Conservation (phyloP, 2,329 filamentous ascomycete species). For the Fusarium phyllophilum region DNA sequence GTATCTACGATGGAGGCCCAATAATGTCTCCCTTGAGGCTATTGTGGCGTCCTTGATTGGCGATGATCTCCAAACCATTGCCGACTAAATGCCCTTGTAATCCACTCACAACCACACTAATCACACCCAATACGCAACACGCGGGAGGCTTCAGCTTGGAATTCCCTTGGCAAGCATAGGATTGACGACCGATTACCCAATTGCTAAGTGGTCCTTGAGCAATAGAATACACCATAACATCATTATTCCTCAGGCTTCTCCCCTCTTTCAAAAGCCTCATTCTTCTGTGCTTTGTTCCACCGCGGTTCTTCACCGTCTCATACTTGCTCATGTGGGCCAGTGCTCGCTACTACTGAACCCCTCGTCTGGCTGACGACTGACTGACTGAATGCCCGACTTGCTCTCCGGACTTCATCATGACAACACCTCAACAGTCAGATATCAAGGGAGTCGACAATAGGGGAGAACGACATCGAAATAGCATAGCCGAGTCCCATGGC, state of each 20-base stretch:
- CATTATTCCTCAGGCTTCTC: slow-evolving; percentile 10
- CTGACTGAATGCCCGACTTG: slow-evolving; percentile 10
- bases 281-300: slow-evolving; percentile 1
- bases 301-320: slow-evolving; percentile 15
- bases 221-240: slow-evolving; percentile 20
- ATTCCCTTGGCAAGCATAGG: slow-evolving; percentile 17
- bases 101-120: slow-evolving; percentile 36
- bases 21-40: slow-evolving; percentile 6
- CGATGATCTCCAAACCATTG: slow-evolving; percentile 18
- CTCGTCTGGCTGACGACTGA: slow-evolving; percentile 16
- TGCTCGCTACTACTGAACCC: slow-evolving; percentile 27
- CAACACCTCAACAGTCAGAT: slow-evolving; percentile 35
- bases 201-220: background rate
- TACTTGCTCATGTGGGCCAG: slow-evolving; percentile 9
- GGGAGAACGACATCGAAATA: slow-evolving; percentile 7
- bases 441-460: slow-evolving; percentile 24
- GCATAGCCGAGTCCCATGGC: slow-evolving; percentile 15
- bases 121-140: slow-evolving; percentile 28
- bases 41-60: slow-evolving; percentile 25
- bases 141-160: slow-evolving; percentile 25
- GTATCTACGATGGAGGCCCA: background rate
- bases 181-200: slow-evolving; percentile 22
- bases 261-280: slow-evolving; percentile 13
- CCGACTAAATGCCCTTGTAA: slow-evolving; percentile 21
- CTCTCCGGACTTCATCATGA: slow-evolving; percentile 25